These are phyloP conservation scores for Kodamaea neixiangensis DNA, from an alignment of 805 yeast genomes.

Conservation along the genomic window DNA sequence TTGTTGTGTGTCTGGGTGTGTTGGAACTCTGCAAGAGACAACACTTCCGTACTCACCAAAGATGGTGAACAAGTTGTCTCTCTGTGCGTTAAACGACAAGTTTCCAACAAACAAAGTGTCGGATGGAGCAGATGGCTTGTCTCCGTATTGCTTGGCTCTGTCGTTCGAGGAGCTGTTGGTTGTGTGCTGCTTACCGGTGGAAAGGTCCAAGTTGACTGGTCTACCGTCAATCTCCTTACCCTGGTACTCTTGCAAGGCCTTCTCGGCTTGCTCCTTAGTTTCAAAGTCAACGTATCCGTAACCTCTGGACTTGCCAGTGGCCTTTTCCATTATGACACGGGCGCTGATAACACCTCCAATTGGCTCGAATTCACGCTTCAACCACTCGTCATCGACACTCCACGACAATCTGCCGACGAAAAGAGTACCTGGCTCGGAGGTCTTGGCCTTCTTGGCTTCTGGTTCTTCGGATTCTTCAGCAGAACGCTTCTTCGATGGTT, in stretches of 20 bases:
- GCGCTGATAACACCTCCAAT: slow-evolving; percentile 82
- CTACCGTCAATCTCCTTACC: slow-evolving; percentile 97
- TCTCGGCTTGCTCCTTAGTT: slow-evolving; percentile 73
- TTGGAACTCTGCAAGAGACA: slow-evolving; percentile 90
- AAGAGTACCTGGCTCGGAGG: slow-evolving; percentile 67
- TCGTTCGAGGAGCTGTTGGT: slow-evolving; percentile 53
- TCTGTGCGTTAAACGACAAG: slow-evolving; percentile 85
- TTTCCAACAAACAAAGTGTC: slow-evolving; percentile 97
- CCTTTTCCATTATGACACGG: slow-evolving; percentile 92
- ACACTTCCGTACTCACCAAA: slow-evolving; percentile 82
- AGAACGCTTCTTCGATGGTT: slow-evolving; percentile 23
- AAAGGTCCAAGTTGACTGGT: slow-evolving; percentile 90
- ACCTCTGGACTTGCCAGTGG: slow-evolving; percentile 92
- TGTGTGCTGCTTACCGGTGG: slow-evolving; percentile 76
- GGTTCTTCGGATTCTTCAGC: slow-evolving; percentile 25
- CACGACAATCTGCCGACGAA: slow-evolving; percentile 98
- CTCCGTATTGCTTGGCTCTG: slow-evolving; percentile 91
- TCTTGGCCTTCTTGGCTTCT: slow-evolving; percentile 56
- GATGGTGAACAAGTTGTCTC: slow-evolving; percentile 71
- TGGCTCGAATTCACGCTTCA: slow-evolving; percentile 80
- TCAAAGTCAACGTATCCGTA: slow-evolving; percentile 97
- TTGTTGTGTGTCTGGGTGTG: slow-evolving; percentile 98
- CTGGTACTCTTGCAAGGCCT: slow-evolving; percentile 81
- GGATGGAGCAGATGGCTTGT: slow-evolving; percentile 86
- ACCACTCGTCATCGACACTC: slow-evolving; percentile 96